phyloP scores from a whole-genome alignment of 2,329 filamentous ascomycete species.

The Onygenales sp. region DNA sequence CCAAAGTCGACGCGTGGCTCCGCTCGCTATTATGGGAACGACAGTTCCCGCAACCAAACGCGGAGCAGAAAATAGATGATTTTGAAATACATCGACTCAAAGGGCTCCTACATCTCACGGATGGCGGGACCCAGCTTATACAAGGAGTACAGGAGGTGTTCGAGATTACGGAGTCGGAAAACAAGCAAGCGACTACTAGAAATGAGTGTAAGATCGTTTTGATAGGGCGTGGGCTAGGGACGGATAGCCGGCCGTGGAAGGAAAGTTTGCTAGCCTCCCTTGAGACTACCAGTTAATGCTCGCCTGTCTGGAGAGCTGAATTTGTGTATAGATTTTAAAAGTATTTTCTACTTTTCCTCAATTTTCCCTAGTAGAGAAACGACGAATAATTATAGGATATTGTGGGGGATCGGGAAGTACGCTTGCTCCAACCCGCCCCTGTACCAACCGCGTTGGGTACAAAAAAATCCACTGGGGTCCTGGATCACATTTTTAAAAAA shows the following conservation, averaged over 20 bases:
- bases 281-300: background rate
- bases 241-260: slow-evolving; percentile 23
- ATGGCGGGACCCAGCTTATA: slow-evolving; percentile 61
- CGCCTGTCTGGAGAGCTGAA: too few relatives aligned
- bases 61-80: slow-evolving; percentile 12
- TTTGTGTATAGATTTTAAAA: too few relatives aligned
- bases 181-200: slow-evolving; percentile 13
- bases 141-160: slow-evolving; percentile 93
- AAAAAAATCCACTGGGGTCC: too few relatives aligned
- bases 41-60: slow-evolving; percentile 12
- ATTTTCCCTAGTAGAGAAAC: too few relatives aligned
- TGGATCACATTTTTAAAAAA: too few relatives aligned
- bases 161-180: slow-evolving; percentile 64
- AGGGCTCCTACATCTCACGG: slow-evolving; percentile 58
- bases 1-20: slow-evolving; percentile 68
- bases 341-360: too few relatives aligned
- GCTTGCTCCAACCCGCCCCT: too few relatives aligned
- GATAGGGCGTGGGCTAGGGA: slow-evolving; percentile 36
- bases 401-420: too few relatives aligned
- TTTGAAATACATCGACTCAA: slow-evolving; percentile 88
- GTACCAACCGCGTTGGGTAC: too few relatives aligned
- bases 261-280: slow-evolving; percentile 18
- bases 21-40: slow-evolving; percentile 74
- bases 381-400: too few relatives aligned
- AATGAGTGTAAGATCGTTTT: slow-evolving; percentile 36